Evolutionary conservation across 83 land plant species (phyloP).

Genomic region (Thuja plicata): DNA sequence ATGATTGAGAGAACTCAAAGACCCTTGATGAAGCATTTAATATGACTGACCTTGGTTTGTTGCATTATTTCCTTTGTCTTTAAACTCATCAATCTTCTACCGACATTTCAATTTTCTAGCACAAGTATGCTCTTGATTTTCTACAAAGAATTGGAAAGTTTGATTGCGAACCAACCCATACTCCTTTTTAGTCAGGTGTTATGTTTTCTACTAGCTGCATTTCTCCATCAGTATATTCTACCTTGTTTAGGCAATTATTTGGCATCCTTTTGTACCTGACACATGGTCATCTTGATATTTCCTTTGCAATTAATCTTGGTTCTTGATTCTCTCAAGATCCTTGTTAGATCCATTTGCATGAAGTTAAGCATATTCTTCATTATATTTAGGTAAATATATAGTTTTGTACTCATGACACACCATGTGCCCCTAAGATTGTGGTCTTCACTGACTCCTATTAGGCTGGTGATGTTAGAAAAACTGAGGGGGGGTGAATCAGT

Average conservation of each 20-base stretch:
- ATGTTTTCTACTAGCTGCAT: background rate
- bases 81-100: too few species aligned
- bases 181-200: background rate
- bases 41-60: too few species aligned
- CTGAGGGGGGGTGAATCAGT: too few species aligned
- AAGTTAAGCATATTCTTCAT: background rate
- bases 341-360: too few species aligned
- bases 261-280: too few species aligned
- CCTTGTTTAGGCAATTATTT: background rate
- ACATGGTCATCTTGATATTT: too few species aligned
- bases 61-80: too few species aligned
- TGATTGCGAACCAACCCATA: background rate
- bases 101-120: background rate
- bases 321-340: too few species aligned
- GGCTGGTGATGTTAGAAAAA: background rate
- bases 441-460: background rate
- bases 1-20: background rate
- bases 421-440: background rate
- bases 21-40: too few species aligned
- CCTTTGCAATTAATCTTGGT: too few species aligned
- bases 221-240: background rate
- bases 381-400: background rate
- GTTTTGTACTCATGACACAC: background rate
- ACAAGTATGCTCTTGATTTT: background rate
- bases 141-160: background rate